Evolutionary conservation across 768 basidiomycete genomes (phyloP).

Genomic region (Galerina marginata): DNA sequence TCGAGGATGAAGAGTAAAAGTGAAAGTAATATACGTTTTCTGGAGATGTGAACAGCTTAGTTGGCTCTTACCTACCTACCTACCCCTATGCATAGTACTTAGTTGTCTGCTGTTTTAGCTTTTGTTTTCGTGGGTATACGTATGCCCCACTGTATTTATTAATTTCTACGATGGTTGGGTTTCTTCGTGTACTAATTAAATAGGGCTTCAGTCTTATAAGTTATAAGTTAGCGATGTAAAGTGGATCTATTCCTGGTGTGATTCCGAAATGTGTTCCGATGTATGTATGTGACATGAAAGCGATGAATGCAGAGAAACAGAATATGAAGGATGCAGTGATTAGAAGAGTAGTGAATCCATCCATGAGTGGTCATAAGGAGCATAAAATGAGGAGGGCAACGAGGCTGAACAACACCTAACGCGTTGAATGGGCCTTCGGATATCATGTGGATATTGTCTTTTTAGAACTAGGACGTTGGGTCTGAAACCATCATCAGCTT

Average conservation of each 20-base stretch:
- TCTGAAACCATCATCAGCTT: neutral
- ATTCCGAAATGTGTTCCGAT: neutral
- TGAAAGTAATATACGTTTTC: conserved; percentile 1
- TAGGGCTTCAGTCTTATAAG: neutral
- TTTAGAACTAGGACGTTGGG: neutral
- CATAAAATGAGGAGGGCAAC: neutral
- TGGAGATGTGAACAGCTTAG: neutral
- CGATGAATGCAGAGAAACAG: too few relatives aligned
- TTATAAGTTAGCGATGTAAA: neutral
- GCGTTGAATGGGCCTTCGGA: neutral
- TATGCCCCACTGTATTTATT: conserved; percentile 14
- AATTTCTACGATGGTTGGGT: neutral
- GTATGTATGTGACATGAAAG: too few relatives aligned
- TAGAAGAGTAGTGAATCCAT: too few relatives aligned
- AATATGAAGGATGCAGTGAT: too few relatives aligned
- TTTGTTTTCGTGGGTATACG: neutral
- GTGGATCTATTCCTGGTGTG: neutral
- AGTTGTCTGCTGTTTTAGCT: conserved; percentile 3
- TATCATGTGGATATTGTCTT: neutral
- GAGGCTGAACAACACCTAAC: neutral
- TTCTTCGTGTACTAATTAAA: conserved; percentile 1
- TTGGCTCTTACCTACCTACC: neutral
- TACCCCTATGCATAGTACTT: conserved; percentile 2
- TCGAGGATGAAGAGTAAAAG: conserved; percentile 72
- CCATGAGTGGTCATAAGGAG: neutral